Base-by-base conservation (phyloP, 495 filamentous ascomycete genomes). In the Xylaria acuta region DNA sequence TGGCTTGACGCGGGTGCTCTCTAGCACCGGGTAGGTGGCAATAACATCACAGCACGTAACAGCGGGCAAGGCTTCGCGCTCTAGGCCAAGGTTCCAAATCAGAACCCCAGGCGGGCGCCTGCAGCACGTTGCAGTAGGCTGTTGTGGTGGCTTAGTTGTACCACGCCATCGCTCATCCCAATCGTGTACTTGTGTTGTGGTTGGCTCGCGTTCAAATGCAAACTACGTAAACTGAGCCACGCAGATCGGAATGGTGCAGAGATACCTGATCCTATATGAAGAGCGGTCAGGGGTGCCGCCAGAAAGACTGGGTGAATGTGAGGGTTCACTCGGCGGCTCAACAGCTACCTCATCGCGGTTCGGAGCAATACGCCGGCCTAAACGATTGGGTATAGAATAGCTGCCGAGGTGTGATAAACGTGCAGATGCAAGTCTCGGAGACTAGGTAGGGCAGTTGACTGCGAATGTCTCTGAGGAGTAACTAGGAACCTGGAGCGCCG, bases 211-310 rank as follows among this genome's bases (percentile, higher is more conserved):
- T 34, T 5, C 20, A 22, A 5, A 30, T 36, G 43, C 25, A 34
- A 41, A 71, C 34, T 25, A 45, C 36, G 34, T n/a, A 2, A 25
- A 56, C 45, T 18, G 40, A 45, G 22, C 38, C 16, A 64, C 58
- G 49, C 43, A 54, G 69, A 43, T 43, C 59, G 69, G 69, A 34
- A 64, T n/a, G 38, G 4, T 51, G 38, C 69, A 71, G 69, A 62
- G 20, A 34, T 56, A 54, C 36, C 36, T 71, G 59, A 34, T 47
- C 25, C 43, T 22, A 64, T 32, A 32, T 34, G 59, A 56, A n/a
- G 25, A 62, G 59, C 32, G 45, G 45, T 41, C 56, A 53, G 32
- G 27, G 36, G 20, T 53, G 12, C 22, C 40, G 16, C 12, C 25
- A 49, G n/a, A 20, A 16, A 54, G 58, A 64, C 34, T 49, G 8